phyloP scores from a whole-genome alignment of 179 eudicot genomes.

The Carnegiea gigantea region DNA sequence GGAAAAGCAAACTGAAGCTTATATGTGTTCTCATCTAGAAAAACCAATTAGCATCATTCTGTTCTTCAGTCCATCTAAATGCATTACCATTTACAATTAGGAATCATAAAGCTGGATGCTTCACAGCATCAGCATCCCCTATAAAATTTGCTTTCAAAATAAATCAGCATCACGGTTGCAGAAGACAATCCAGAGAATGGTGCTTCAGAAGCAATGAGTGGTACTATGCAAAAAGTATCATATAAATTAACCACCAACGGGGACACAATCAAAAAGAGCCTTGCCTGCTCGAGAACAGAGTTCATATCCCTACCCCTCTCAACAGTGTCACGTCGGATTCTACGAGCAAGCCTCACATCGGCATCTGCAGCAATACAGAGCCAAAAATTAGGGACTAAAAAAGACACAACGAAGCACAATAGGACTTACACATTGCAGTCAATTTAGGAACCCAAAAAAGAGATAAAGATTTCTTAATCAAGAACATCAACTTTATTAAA shows the following conservation, averaged over 20 bases:
- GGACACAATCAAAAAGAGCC: conserved; percentile 19
- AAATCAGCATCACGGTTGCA: neutral
- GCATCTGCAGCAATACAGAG: conserved; percentile 54
- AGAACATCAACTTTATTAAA: neutral
- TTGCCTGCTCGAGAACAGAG: conserved; percentile 98
- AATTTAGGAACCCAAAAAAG: neutral
- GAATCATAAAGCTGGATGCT: neutral
- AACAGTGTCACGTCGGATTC: conserved; percentile 94
- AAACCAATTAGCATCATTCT: neutral
- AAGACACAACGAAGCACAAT: neutral
- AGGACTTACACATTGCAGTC: neutral
- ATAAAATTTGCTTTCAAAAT: neutral
- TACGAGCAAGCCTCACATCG: conserved; percentile 98
- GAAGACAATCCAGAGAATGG: neutral
- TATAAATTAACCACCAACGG: neutral
- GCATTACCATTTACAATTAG: neutral
- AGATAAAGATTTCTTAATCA: neutral
- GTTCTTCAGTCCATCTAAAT: neutral
- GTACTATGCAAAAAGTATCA: neutral
- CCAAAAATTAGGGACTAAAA: neutral
- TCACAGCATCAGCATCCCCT: conserved; percentile 1
- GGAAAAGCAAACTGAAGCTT: neutral
- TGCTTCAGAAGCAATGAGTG: neutral
- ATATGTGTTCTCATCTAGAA: neutral
- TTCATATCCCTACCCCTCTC: conserved; percentile 97